phyloP scores from a whole-genome alignment of 257 asterid species.

The Solanum chiquidenum region DNA sequence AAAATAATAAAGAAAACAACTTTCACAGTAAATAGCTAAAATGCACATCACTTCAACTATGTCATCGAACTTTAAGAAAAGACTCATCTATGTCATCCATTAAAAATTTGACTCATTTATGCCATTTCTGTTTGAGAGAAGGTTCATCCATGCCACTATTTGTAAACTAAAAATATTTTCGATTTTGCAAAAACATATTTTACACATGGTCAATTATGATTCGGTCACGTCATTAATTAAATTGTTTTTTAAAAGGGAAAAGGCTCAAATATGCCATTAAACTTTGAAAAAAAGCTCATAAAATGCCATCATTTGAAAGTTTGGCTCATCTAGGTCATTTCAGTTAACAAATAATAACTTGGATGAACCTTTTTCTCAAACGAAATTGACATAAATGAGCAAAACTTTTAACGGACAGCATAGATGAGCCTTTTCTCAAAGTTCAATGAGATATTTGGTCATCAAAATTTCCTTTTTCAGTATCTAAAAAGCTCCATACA shows the following conservation, averaged over 20 bases:
- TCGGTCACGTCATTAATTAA: too few relatives aligned
- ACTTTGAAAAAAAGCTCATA: neutral
- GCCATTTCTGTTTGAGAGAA: neutral
- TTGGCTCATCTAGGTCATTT: too few relatives aligned
- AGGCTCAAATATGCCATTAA: neutral
- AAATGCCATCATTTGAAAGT: too few relatives aligned
- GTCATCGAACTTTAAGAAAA: neutral
- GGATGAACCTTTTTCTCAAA: neutral
- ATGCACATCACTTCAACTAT: neutral
- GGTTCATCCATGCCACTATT: neutral
- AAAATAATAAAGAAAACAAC: neutral
- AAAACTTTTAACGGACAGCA: neutral
- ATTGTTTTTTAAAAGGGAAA: neutral
- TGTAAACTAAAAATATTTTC: too few relatives aligned
- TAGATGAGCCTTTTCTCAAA: neutral
- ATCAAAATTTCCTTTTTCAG: neutral
- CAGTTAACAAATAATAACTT: too few relatives aligned
- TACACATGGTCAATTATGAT: too few relatives aligned
- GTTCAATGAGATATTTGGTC: too few relatives aligned
- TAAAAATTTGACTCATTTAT: too few relatives aligned
- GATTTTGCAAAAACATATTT: too few relatives aligned
- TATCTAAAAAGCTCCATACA: neutral
- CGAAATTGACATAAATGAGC: neutral
- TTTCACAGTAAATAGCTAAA: neutral
- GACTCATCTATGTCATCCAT: neutral